Base-by-base conservation (phyloP, 257 asterid species). In the Primulina huaijiensis region DNA sequence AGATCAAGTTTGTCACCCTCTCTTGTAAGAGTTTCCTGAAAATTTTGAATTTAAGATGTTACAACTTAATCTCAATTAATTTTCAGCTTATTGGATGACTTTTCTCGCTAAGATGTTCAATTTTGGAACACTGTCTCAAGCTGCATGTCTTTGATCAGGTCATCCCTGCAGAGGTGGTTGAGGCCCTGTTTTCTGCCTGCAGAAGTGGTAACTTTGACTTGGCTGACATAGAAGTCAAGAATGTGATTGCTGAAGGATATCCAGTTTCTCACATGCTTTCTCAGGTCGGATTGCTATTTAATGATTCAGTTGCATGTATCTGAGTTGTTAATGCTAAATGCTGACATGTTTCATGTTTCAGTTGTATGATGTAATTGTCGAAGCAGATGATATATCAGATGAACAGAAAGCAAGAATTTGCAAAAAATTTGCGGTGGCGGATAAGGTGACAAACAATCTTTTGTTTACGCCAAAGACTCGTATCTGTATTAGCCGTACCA, bases 341-440 rank as follows among this genome's bases (percentile, higher is more conserved):
- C 82, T 88, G 71, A 88, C 64, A 33, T 19, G 17, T 71, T 72
- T 77, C 70, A 58, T 74, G 55, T 79, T 75, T 75, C 95, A 93
- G 97, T 60, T 93, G 85, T 88, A 75, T 59, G 97, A 93, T 70
- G 40, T 85, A 35, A 77, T 93, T 56, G 88, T 87, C 27, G 90
- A 82, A 69, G 88, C 85, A 17, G 95, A 85, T 57, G 87, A 86
- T 67, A 64, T 90, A 73, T 75, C 88, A 61, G 99, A 93, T 73
- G 92, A 83, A 43, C 94, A 85, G 77, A 93, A 93, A 79, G 96
- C 97, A 75, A 85, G 88, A 80, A 86, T 91, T 82, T 93, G 87
- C 87, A 91, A 89, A 86, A 93, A 89, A 79, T 72, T 93, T 74
- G 97, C 87, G 8, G 99, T 86, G 87, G 82, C 97, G 60, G 99